Base-by-base conservation (phyloP, 345 rosid species). In the Clarkia xantiana region DNA sequence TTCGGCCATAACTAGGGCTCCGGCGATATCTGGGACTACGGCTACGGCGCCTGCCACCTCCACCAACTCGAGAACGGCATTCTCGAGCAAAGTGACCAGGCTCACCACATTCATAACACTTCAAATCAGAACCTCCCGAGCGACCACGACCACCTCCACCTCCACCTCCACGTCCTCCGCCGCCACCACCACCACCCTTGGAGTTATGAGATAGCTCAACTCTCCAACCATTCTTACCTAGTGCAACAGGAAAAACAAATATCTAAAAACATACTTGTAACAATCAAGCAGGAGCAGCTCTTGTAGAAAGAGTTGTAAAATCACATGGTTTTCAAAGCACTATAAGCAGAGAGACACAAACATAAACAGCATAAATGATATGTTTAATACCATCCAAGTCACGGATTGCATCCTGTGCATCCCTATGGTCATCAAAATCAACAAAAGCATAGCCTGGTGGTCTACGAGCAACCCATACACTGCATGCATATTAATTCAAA, bases 181-280 rank as follows among this genome's bases (percentile, higher is more conserved):
- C 56, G 25, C 55, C 55, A 51, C 57, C 57, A n/a, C n/a, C 53
- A 1, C 62, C 61, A 40, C 61, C 62, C 7, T 39, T 58, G 36
- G 49, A 49, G 62, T 58, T 58, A 25, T 58, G 62, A 22, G 62
- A 58, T 20, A 42, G 55, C 44, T 58, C 62, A 29, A 58, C 62
- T 18, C 62, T 58, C 62, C 62, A 58, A n/a, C 62, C 62, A 58
- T 58, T 50, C 25, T 58, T 58, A 50, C 62, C 62, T 58, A 29
- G 3, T 2, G 20, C 17, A 40, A 20, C 14, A 14, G 19, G 11
- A 12, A 49, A 34, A 13, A 7, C 13, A 6, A 49, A n/a, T n/a
- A 29, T 29, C 8, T 29, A 5, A 29, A 29, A 29, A 1, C 7
- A 29, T 29, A 7, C 36, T 29, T 29, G 36, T 29, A 29, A 1